Percentiles rank a stretch among this genome's conserved stretches.
Evolutionary conservation across 345 rosid species (phyloP).

Genomic region (Moricandia moricandioides): DNA sequence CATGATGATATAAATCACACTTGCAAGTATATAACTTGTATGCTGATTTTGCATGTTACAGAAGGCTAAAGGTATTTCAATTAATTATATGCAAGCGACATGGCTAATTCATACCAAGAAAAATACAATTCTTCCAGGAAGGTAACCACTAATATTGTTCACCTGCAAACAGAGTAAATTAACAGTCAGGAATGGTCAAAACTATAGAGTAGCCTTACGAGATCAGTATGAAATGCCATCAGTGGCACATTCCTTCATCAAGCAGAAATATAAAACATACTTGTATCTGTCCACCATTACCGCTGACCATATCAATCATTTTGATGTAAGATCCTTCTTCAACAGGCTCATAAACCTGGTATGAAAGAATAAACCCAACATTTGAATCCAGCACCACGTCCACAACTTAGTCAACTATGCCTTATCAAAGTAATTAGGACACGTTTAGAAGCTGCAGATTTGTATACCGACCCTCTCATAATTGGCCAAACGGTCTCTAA

Average conservation of each 20-base stretch:
- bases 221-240: background rate
- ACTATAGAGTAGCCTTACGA: background rate
- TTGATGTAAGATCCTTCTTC: slow-evolving; percentile 99
- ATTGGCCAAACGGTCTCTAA: slow-evolving; percentile 78
- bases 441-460: slow-evolving; percentile 20
- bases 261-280: slow-evolving; percentile 39
- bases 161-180: slow-evolving; percentile 53
- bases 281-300: slow-evolving; percentile 95
- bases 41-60: slow-evolving; percentile 2
- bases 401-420: slow-evolving; percentile 5
- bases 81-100: background rate
- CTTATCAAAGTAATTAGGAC: slow-evolving; percentile 12
- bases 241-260: background rate
- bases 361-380: slow-evolving; percentile 24
- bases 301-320: slow-evolving; percentile 99
- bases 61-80: slow-evolving; percentile 5
- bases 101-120: slow-evolving; percentile 65
- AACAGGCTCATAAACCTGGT: slow-evolving; percentile 95
- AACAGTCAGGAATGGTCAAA: slow-evolving; percentile 19
- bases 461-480: slow-evolving; percentile 68
- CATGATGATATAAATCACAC: background rate
- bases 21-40: slow-evolving; percentile 9
- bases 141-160: slow-evolving; percentile 97
- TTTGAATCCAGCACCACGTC: slow-evolving; percentile 7
- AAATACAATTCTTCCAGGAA: slow-evolving; percentile 97